phyloP scores from a whole-genome alignment of 2,329 filamentous ascomycete species.

The Aspergillus fijiensis region DNA sequence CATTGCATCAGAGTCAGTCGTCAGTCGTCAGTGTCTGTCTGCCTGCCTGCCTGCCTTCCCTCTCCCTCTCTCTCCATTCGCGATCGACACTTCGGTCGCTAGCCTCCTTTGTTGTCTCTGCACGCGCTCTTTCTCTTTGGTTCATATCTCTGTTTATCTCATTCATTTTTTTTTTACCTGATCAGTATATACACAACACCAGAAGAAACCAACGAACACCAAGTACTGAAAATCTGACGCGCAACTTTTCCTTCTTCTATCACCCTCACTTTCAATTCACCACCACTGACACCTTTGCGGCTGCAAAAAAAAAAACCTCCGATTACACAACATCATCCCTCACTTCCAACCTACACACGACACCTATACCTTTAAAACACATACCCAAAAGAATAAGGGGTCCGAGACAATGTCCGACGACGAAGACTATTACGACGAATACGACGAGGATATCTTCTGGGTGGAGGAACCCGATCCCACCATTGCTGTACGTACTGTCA shows the following conservation, averaged over 20 bases:
- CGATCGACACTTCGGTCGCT: not conserved
- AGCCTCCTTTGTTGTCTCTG: not conserved
- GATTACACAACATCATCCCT: not conserved
- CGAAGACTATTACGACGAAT: conserved; percentile 38
- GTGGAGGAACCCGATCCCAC: conserved; percentile 38
- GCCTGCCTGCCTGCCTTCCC: not conserved
- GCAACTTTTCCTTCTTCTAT: not conserved
- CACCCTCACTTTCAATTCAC: no score
- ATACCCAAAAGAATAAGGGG: not conserved
- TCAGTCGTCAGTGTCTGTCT: not conserved
- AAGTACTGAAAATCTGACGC: not conserved
- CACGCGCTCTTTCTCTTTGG: not conserved
- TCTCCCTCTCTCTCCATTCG: not conserved
- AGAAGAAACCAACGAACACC: not conserved
- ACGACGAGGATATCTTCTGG: conserved; percentile 37
- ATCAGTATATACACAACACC: not conserved
- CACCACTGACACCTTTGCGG: no score
- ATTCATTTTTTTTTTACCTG: not conserved
- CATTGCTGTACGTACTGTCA: conserved; percentile 30
- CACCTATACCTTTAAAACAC: not conserved
- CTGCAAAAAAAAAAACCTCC: no score
- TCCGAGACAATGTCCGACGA: conserved; percentile 36
- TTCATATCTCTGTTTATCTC: not conserved
- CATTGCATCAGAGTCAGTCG: not conserved
- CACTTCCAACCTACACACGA: not conserved